Evolutionary conservation across 345 rosid genomes (phyloP), one percentile per base, ranked within the genome.

Genomic region (Salix koriyanagi): DNA sequence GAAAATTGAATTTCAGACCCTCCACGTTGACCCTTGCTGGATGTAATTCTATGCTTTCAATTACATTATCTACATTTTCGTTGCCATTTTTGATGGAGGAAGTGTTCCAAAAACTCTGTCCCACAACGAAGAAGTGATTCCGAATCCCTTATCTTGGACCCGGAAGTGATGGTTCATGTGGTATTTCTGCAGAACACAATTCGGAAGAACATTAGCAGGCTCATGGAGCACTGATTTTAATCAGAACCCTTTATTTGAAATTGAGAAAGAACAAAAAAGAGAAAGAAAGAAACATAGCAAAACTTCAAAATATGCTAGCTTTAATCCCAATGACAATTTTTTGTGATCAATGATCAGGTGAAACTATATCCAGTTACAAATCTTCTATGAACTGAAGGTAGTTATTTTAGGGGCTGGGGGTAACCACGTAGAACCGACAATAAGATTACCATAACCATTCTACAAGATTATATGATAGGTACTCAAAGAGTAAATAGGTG

Each of bases 81-180:
- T 54, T 11, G 30, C 72, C 32, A 50, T 60, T 60, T 72, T 82
- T 9, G 64, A 36, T 37, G 85, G 82, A 69, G 98, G 99, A 82
- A 91, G 89, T 70, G 99, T 96, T 81, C 93, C 91, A 21, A 96
- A 93, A 71, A 92, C 91, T 76, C 70, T 80, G 86, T 93, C 99
- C 99, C 98, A 96, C 6, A 96, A 70, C 0, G 92, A n/a, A 3
- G 99, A 93, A 69, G 99, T 93, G 79, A 93, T 92, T 73, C 99
- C 98, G 70, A 90, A 96, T 4, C 99, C 97, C 82, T 86, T 90
- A 73, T 88, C 82, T 79, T 96, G 99, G 50, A 90, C 72, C 85
- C 97, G 87, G 78, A 91, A 93, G 89, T 96, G 99, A 86, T 96
- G 99, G 73, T 93, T 96, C 81, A 96, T 74, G 88, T 96, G 98